These are phyloP conservation scores for Alloascoidea africana DNA, from an alignment of 805 yeast species.

Conservation along the genomic window DNA sequence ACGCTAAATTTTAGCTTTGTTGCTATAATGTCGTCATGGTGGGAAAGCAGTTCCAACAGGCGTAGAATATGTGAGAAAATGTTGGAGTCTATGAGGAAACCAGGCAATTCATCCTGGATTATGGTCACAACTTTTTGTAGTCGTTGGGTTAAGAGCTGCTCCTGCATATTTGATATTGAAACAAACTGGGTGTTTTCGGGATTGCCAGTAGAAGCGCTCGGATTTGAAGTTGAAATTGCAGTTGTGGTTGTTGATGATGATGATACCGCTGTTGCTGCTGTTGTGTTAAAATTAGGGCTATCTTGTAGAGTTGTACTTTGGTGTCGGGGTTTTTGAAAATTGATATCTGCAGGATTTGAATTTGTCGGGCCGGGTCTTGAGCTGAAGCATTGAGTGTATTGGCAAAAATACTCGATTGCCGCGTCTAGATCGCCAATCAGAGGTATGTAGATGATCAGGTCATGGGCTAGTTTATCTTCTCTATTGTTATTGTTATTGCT, in stretches of 20 bases:
- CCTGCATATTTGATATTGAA: conserved; percentile 14
- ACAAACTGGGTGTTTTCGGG: not conserved
- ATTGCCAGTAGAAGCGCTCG: not conserved
- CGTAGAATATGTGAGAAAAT: conserved; percentile 43
- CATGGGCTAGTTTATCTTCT: conserved; percentile 24
- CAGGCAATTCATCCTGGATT: conserved; percentile 43
- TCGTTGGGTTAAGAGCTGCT: conserved; percentile 31
- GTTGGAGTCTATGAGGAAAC: conserved; percentile 51
- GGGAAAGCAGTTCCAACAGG: conserved; percentile 29
- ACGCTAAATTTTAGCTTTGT: conserved; percentile 36
- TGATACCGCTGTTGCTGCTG: not conserved
- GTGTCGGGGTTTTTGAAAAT: not conserved
- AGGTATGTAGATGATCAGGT: conserved; percentile 38
- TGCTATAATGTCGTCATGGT: conserved; percentile 35
- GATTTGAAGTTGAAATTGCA: not conserved
- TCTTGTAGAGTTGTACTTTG: not conserved
- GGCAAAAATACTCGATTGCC: conserved; percentile 28
- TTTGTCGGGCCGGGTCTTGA: too few species aligned
- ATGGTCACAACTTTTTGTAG: conserved; percentile 37
- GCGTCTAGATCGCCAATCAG: conserved; percentile 31
- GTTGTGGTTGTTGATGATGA: conserved; percentile 6
- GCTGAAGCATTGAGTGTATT: conserved; percentile 21
- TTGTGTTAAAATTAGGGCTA: not conserved
- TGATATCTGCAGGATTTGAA: too few species aligned
- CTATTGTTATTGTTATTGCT: too few species aligned